Percentiles rank a stretch among this genome's conserved stretches.
These are phyloP conservation scores for Eutrema salsugineum DNA, from an alignment of 441 rosid species.

Conservation along the genomic window DNA sequence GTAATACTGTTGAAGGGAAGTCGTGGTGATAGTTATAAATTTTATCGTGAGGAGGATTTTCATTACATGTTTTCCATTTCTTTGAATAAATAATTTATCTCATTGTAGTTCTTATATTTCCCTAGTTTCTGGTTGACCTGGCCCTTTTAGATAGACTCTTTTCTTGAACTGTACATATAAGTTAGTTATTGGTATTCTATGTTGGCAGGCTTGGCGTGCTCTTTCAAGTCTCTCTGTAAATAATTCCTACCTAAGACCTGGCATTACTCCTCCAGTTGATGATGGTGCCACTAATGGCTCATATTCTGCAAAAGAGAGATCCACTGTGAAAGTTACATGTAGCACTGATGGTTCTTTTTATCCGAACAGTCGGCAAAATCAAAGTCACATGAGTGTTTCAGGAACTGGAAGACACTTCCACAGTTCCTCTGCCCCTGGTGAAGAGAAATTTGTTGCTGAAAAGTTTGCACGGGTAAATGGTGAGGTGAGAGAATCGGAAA, in stretches of 20 bases:
- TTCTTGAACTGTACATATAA: background rate
- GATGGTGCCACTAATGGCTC: conserved; percentile 29
- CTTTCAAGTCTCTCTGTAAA: conserved; percentile 62
- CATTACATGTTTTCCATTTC: background rate
- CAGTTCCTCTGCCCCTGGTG: conserved; percentile 26
- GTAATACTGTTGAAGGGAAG: conserved; percentile 34
- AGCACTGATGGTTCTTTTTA: conserved; percentile 29
- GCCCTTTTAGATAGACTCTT: background rate
- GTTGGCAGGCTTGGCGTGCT: conserved; percentile 79
- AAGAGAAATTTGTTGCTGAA: conserved; percentile 34
- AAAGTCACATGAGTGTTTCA: conserved; percentile 23
- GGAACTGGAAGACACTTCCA: conserved; percentile 32
- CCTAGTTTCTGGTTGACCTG: background rate
- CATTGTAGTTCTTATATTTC: conserved; percentile 1
- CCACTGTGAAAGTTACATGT: conserved; percentile 35
- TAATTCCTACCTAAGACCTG: conserved; percentile 68
- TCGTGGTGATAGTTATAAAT: background rate
- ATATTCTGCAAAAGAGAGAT: conserved; percentile 35
- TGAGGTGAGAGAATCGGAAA: conserved; percentile 32
- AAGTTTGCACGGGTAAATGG: conserved; percentile 25
- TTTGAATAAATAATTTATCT: background rate
- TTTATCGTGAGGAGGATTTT: background rate
- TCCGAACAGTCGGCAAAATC: conserved; percentile 32
- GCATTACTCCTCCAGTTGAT: conserved; percentile 54
- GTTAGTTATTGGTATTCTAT: background rate